Evolutionary conservation across 1,284 basidiomycete species (phyloP).

Genomic region (Moesziomyces aphidis): DNA sequence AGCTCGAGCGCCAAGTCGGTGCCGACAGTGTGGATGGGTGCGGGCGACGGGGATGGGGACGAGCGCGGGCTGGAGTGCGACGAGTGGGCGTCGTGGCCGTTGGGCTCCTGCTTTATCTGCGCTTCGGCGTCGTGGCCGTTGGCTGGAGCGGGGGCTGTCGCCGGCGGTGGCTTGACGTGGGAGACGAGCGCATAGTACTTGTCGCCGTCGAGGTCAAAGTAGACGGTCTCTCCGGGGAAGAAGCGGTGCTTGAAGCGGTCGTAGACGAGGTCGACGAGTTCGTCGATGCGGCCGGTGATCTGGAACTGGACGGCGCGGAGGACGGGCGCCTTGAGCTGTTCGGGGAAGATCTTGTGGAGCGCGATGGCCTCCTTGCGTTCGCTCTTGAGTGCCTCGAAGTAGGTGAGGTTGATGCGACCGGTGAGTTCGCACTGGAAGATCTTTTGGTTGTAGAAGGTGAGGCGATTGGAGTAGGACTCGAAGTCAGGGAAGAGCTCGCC

Average conservation of each 20-base stretch:
- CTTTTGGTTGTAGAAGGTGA: conserved; percentile 91
- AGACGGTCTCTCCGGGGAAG: conserved; percentile 79
- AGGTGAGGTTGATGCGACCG: conserved; percentile 90
- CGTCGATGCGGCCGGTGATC: conserved; percentile 92
- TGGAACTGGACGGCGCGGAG: conserved; percentile 90
- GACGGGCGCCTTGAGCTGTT: conserved; percentile 89
- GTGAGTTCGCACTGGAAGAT: conserved; percentile 96
- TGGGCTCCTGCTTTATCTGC: conserved; percentile 22
- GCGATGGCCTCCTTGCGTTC: conserved; percentile 88
- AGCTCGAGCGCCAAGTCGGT: conserved; percentile 81
- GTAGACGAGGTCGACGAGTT: conserved; percentile 90
- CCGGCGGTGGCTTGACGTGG: conserved; percentile 76
- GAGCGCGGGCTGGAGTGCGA: conserved; percentile 10
- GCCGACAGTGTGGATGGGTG: conserved; percentile 75
- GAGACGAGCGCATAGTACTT: conserved; percentile 81
- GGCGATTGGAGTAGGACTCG: conserved; percentile 81
- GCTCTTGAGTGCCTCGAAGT: conserved; percentile 91
- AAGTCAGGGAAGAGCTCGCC: conserved; percentile 67
- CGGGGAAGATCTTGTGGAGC: conserved; percentile 89
- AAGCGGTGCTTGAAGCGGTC: conserved; percentile 96
- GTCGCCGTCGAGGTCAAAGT: conserved; percentile 66
- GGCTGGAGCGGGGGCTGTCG: not conserved
- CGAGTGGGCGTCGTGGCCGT: conserved; percentile 33
- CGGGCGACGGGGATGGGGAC: conserved; percentile 2
- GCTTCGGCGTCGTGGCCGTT: conserved; percentile 13